Conservation (phyloP, 179 eudicot genomes). For the Corrigiola litoralis region DNA sequence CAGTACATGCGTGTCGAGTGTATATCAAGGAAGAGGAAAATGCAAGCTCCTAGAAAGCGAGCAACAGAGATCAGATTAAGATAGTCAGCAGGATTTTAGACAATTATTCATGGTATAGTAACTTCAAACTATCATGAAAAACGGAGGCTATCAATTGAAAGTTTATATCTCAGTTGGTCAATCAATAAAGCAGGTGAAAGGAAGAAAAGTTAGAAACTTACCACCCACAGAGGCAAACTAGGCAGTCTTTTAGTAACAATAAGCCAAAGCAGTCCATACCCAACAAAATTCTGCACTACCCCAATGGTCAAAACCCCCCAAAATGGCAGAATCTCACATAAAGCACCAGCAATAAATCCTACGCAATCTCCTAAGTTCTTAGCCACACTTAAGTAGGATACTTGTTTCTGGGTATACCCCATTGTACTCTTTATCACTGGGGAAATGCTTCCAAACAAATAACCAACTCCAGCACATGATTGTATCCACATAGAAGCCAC, state of each 20-base stretch:
- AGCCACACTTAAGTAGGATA: constrained; percentile 64
- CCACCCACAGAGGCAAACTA: constrained; percentile 64
- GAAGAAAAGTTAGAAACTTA: constrained; percentile 15
- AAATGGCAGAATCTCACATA: constrained; percentile 50
- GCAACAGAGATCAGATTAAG: too few species aligned
- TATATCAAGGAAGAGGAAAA: too few species aligned
- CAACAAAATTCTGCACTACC: constrained; percentile 53
- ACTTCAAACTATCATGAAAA: too few species aligned
- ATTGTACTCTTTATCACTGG: constrained; percentile 50
- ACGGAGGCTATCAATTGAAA: too few species aligned
- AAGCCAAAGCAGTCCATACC: constrained; percentile 71
- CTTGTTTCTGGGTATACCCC: constrained; percentile 49
- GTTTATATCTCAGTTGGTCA: background rate
- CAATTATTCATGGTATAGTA: too few species aligned
- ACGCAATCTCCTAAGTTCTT: constrained; percentile 69
- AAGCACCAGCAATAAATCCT: constrained; percentile 54
- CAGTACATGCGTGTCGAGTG: too few species aligned
- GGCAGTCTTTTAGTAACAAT: constrained; percentile 44
- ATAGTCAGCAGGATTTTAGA: too few species aligned
- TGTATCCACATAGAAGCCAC: constrained; percentile 79
- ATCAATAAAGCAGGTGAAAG: background rate
- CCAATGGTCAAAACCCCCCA: constrained; percentile 64
- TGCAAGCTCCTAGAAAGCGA: too few species aligned
- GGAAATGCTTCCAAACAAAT: constrained; percentile 65
- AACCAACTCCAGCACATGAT: constrained; percentile 62